A percentile compares a stretch with the other conserved stretches of the same genome.
phyloP scores from a whole-genome alignment of 768 basidiomycete species.

The Lepiota brunneoincarnata region DNA sequence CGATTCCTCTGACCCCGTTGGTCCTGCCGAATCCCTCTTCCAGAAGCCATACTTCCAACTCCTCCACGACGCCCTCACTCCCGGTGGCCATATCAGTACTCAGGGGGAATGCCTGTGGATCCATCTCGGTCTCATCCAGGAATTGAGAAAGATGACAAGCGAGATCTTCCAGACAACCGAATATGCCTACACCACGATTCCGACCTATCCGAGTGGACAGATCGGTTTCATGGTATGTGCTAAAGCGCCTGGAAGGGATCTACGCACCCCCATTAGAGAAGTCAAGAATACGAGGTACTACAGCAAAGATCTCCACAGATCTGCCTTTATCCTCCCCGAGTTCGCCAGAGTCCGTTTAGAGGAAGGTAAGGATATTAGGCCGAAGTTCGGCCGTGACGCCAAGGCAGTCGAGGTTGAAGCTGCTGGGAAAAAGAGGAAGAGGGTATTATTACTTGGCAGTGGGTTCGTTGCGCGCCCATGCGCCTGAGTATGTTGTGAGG shows the following conservation, averaged over 20 bases:
- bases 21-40: constrained; percentile 92
- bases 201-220: constrained; percentile 97
- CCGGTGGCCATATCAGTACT: constrained; percentile 91
- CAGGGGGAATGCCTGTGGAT: constrained; percentile 97
- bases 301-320: constrained; percentile 73
- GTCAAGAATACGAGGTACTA: constrained; percentile 80
- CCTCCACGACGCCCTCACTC: constrained; percentile 83
- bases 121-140: constrained; percentile 82
- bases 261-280: constrained; percentile 71
- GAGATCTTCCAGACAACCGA: constrained; percentile 77
- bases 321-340: constrained; percentile 91
- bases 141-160: constrained; percentile 66
- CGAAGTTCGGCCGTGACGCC: constrained; percentile 70
- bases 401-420: constrained; percentile 28
- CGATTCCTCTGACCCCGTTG: constrained; percentile 97
- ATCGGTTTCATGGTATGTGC: constrained; percentile 94
- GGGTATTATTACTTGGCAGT: constrained; percentile 87
- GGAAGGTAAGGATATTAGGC: constrained; percentile 67
- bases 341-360: constrained; percentile 77
- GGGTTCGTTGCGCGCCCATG: constrained; percentile 97
- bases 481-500: constrained; percentile 88
- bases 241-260: constrained; percentile 66
- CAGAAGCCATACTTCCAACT: constrained; percentile 97
- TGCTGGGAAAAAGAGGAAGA: constrained; percentile 45
- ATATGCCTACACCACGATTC: constrained; percentile 95